Base-by-base conservation (phyloP, 1,284 basidiomycete species). In the Apiotrichum laibachii region DNA sequence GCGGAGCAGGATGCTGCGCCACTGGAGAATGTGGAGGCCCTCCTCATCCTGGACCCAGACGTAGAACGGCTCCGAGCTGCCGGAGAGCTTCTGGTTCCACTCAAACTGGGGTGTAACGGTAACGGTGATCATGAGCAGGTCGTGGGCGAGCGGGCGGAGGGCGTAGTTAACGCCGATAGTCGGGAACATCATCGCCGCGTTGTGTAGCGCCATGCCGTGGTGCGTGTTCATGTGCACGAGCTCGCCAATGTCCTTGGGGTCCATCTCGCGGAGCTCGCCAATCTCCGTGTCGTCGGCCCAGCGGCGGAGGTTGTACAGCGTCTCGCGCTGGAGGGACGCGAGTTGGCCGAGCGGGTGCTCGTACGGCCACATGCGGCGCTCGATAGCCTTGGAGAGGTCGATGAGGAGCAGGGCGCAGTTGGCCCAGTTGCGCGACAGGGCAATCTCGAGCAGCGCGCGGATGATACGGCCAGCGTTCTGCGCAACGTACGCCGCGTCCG, bases 401-500 rank as follows among this genome's bases (percentile, higher is more conserved):
- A 96, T 88, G 26, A 99, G 83, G 22, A 90, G 87, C 1, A 84
- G 81, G 9, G 90, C 85, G 31, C 87, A 87, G 63, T 84, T 87
- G 0, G 93, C 92, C 90, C 90, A 97, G 73, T 92, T 92, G 64
- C 85, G 85, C 72, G 90, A 92, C 66, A 99, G 85, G 0, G 90
- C 90, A 45, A 99, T 96, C 75, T 99, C 96, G 18, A 98, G 83
- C 9, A 99, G 81, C 18, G 95, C 91, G 21, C 96, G 87, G 58
- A 93, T 85, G 68, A 99, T 97, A 64, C 96, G 89, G 9, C 90
- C 93, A 9, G 89, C 91, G 70, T 99, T 99, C 76, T 85, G 91
- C 34, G 90, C 89, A 43, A 87, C 90, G 71, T 97, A 99, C 5
- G 88, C 92, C 67, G 87, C 88, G 74, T 99, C 96, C 0, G 95